These are phyloP conservation scores for Tripterygium wilfordii DNA, from an alignment of 177 flowering plant genomes.

Conservation along the genomic window DNA sequence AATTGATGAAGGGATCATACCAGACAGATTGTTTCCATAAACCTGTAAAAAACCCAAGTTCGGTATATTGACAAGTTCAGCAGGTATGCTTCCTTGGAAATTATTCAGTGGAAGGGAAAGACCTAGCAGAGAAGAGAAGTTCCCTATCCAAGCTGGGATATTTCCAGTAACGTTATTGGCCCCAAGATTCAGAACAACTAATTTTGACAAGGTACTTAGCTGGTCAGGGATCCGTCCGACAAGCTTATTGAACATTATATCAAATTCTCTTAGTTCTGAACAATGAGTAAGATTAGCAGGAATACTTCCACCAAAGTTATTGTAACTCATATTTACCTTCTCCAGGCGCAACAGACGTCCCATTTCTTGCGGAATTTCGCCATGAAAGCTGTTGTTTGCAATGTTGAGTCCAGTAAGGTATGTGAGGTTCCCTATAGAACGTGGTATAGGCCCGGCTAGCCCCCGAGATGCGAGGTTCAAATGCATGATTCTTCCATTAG, in stretches of 20 bases:
- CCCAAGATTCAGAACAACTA: neutral
- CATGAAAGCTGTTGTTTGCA: neutral
- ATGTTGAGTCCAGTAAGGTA: conserved; percentile 1
- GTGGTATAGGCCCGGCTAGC: conserved; percentile 3
- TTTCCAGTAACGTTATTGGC: neutral
- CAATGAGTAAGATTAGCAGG: conserved; percentile 3
- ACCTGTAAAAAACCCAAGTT: neutral
- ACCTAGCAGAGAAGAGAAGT: neutral
- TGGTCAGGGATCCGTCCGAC: conserved; percentile 1
- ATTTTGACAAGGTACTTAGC: conserved; percentile 1
- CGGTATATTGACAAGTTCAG: neutral
- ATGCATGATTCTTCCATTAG: neutral
- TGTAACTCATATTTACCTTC: neutral
- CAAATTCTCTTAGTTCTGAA: neutral
- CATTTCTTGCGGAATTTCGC: conserved; percentile 4
- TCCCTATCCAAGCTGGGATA: conserved; percentile 6
- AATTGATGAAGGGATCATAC: conserved; percentile 6
- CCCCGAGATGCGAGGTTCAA: neutral
- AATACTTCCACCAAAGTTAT: conserved; percentile 2
- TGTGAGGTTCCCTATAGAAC: conserved; percentile 6
- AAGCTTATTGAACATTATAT: neutral
- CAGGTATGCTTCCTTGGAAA: conserved; percentile 6
- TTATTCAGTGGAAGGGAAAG: neutral
- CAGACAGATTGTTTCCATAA: neutral
- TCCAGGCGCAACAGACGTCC: conserved; percentile 1